Conservation (phyloP, 306 rosid genomes). For the Vigna mungo region DNA sequence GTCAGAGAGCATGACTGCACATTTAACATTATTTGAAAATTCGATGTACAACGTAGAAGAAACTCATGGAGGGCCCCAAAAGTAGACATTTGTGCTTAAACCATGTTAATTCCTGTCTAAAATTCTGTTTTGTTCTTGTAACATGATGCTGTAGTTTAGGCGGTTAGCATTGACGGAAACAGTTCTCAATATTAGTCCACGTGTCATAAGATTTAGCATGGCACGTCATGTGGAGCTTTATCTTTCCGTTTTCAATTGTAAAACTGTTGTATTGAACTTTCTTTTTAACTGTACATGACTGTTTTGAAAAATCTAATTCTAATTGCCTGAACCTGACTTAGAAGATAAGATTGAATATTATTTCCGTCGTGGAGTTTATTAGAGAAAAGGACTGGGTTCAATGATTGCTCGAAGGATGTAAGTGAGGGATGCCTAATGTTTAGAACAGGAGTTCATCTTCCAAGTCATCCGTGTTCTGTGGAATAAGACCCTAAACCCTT, state of each 20-base stretch:
- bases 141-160: constrained; percentile 10
- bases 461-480: constrained; percentile 39
- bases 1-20: constrained; percentile 25
- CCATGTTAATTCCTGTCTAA: constrained; percentile 17
- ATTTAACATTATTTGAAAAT: constrained; percentile 14
- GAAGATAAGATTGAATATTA: constrained; percentile 40
- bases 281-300: constrained; percentile 27
- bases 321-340: constrained; percentile 8
- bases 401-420: constrained; percentile 43
- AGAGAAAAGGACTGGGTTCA: constrained; percentile 42
- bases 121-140: constrained; percentile 14
- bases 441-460: constrained; percentile 40
- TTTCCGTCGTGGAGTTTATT: neutral
- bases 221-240: constrained; percentile 13
- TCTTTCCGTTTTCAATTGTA: constrained; percentile 4
- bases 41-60: constrained; percentile 21
- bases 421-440: constrained; percentile 54
- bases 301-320: neutral
- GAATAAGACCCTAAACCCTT: constrained; percentile 31
- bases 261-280: constrained; percentile 5
- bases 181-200: constrained; percentile 12
- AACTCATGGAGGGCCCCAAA: constrained; percentile 35
- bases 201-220: constrained; percentile 38
- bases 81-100: constrained; percentile 19
- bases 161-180: constrained; percentile 6